Percentiles rank a stretch among this genome's conserved stretches.
Conservation (phyloP, 2,329 filamentous ascomycete species). For the Fusarium euwallaceae region DNA sequence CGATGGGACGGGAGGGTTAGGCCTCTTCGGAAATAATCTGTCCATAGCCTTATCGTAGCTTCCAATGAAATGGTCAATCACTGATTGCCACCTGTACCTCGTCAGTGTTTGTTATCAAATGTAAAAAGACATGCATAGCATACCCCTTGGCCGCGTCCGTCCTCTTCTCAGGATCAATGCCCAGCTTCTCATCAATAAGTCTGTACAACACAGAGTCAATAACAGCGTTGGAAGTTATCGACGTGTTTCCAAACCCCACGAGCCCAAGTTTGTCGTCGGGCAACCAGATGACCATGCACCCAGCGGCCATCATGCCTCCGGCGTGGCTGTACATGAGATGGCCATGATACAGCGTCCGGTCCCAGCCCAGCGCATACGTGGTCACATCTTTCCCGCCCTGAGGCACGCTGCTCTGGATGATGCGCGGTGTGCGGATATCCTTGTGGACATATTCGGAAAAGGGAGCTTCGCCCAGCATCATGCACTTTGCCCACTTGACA, state of each 20-base stretch:
- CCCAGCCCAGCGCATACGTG: constrained; percentile 51
- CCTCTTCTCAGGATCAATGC: constrained; percentile 37
- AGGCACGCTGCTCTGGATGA: constrained; percentile 47
- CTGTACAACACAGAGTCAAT: constrained; percentile 43
- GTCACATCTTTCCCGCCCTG: constrained; percentile 30
- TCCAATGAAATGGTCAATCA: constrained; percentile 4
- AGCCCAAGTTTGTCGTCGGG: constrained; percentile 51
- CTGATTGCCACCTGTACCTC: constrained; percentile 13
- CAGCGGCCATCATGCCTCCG: constrained; percentile 48
- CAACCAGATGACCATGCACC: constrained; percentile 50
- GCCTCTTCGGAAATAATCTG: constrained; percentile 54
- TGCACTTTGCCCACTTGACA: constrained; percentile 63
- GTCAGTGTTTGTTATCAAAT: constrained; percentile 1
- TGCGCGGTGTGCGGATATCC: constrained; percentile 49
- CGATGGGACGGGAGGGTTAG: constrained; percentile 51
- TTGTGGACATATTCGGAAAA: constrained; percentile 43
- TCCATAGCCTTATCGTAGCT: constrained; percentile 51
- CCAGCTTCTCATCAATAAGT: constrained; percentile 50
- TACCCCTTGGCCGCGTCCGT: constrained; percentile 36
- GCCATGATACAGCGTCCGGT: constrained; percentile 40
- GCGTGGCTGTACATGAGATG: constrained; percentile 48
- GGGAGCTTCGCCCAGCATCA: constrained; percentile 52
- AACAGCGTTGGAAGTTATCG: constrained; percentile 52
- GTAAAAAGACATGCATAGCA: background rate
- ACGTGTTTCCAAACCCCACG: constrained; percentile 57